Evolutionary conservation across 2,329 filamentous ascomycete species (phyloP), one percentile per base, ranked within the genome.

Genomic region (Beauveria bassiana): DNA sequence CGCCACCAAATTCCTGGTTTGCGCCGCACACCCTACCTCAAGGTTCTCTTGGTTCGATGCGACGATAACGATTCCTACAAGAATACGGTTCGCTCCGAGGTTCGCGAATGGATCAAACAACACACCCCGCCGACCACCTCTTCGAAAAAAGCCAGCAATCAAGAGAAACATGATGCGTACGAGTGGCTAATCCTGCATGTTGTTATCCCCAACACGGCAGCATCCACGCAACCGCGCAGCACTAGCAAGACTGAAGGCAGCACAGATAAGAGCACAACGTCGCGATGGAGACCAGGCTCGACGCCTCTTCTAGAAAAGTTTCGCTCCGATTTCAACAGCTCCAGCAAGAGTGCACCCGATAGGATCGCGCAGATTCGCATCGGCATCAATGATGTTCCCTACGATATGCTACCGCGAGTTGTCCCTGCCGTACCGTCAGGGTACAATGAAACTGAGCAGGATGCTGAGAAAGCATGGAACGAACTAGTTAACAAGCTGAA

Each of bases 51-150:
- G 2, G 82, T 99, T 59, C 85, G 93, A 70, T 98, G 95, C 75
- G 95, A 98, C 76, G 95, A 99, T 71, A 96, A 92, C 69, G 96
- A 99, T 53, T 86, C 86, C 9, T 99, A 99, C 80, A 98, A 96
- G 74, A 79, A 84, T 1, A 85, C 85, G 14, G 87, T 90, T 7
- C 84, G 92, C 56, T 86, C 90, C 68, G 85, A 90, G 66, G 81
- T 99, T 42, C 85, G 90, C 56, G 93, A 98, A 66, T 99, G 95
- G 95, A 85, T 98, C 68, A 96, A 95, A 73, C 79, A 83, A 7
- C 83, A 96, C 65, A 86, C 87, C 0, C 82, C 85, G 0, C 78
- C 83, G 0, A 79, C 84, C 2, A 78, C 76, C 62, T 82, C 79
- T 58, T 84, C 85, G 59, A 75, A 78, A 69, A 75, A 78, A 34